These are phyloP conservation scores for Penicillium sp. DNA, from an alignment of 2,329 filamentous ascomycete species.

Conservation along the genomic window DNA sequence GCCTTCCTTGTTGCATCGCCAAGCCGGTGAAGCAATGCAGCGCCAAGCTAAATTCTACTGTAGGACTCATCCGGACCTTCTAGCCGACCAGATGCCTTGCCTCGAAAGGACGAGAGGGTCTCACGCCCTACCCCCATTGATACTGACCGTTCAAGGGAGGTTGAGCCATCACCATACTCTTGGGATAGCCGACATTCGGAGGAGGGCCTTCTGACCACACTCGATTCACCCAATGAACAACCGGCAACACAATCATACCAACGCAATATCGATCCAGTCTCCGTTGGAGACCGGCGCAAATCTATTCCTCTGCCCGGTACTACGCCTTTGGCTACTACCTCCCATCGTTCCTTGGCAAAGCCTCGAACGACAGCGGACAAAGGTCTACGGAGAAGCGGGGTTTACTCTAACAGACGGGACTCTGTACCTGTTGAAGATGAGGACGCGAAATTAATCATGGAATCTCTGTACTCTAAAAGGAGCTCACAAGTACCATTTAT, in stretches of 20 bases:
- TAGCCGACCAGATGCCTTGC: too few species aligned
- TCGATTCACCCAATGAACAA: too few species aligned
- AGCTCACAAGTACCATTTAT: too few species aligned
- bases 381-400: conserved; percentile 25
- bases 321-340: conserved; percentile 21
- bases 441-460: conserved; percentile 33
- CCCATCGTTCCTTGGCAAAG: conserved; percentile 28
- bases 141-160: conserved; percentile 36
- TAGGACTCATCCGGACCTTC: too few species aligned
- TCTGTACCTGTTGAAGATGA: conserved; percentile 31
- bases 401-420: conserved; percentile 22
- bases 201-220: conserved; percentile 40
- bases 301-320: too few species aligned
- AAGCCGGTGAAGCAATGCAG: too few species aligned
- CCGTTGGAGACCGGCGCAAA: too few species aligned
- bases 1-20: too few species aligned
- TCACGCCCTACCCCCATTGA: conserved; percentile 40
- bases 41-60: too few species aligned
- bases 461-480: conserved; percentile 22
- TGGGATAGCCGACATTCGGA: conserved; percentile 46
- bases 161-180: conserved; percentile 46
- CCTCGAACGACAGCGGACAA: conserved; percentile 20
- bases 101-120: too few species aligned
- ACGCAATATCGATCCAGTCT: too few species aligned
- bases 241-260: too few species aligned